phyloP scores from a whole-genome alignment of 345 rosid species.

The Eucalyptus microcorys region DNA sequence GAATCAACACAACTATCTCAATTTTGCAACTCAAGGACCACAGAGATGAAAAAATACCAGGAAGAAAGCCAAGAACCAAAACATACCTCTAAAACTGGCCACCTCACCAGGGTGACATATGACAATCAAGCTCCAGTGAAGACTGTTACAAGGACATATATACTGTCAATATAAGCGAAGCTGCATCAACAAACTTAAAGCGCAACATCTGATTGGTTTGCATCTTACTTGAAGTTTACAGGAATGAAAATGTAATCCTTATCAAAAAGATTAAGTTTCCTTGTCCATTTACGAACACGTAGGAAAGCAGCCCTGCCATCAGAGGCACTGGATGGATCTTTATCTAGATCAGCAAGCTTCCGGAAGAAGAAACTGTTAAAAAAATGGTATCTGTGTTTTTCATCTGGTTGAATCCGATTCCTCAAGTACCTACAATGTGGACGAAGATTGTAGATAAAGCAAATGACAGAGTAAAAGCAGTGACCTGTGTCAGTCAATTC shows the following conservation, averaged over 20 bases:
- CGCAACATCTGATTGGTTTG: background rate
- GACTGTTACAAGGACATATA: constrained; percentile 38
- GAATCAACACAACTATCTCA: background rate
- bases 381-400: constrained; percentile 66
- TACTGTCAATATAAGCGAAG: background rate
- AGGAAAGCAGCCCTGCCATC: constrained; percentile 97
- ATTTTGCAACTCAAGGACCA: background rate
- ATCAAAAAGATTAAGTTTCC: constrained; percentile 86
- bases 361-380: constrained; percentile 98
- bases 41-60: background rate
- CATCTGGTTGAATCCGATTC: constrained; percentile 60
- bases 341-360: constrained; percentile 97
- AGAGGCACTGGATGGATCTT: constrained; percentile 87
- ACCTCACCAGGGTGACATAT: constrained; percentile 92
- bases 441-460: background rate
- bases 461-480: background rate
- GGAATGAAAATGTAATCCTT: constrained; percentile 93
- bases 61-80: background rate
- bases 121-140: constrained; percentile 96
- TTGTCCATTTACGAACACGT: constrained; percentile 97
- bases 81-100: constrained; percentile 51
- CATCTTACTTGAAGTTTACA: constrained; percentile 76
- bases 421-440: constrained; percentile 58
- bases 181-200: background rate
- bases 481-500: background rate